Base-by-base conservation (phyloP, 805 yeast species). In the Cyberlindnera misumaiensis region DNA sequence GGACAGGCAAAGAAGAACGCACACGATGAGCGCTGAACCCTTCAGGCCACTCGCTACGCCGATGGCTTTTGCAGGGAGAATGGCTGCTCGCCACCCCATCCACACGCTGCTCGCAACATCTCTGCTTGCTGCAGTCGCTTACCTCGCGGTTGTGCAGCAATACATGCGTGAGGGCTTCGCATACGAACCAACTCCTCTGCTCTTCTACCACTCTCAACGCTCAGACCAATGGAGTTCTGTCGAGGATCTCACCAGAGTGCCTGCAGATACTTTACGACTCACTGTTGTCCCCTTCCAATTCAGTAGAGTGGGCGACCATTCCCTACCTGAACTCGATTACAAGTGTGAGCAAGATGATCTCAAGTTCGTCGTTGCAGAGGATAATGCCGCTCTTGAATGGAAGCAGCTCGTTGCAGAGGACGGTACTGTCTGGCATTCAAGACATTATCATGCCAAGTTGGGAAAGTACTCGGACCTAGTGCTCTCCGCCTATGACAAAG, bases 11-110 rank as follows among this genome's bases (percentile, higher is more conserved):
- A 20, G 6, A 22, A 10, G 5, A 20, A 3, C 26, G 14, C 26
- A 18, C 35, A 26, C 28, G 14, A 40, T 40, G 44, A 37, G 41
- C 30, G 54, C 53, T 16, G 52, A 45, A 40, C 61, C 62, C 33
- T 54, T 63, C 46, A 53, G 49, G 37, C 52, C 46, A 11, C 39
- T 59, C 29, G 64, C 67, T 11, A 51, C 52, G 12, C 52, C 53
- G 14, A 51, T 77, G 38, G 82, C 84, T 33, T 66, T 65, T 41
- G 40, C 64, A 28, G 70, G 76, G 11, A 63, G 59, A 41, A 58
- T 71, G 16, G 76, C 90, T 38, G 93, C 95, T 11, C 73, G 75
- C 43, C 73, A 80, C 55, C 98, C 98, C 13, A 85, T 90, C 48
- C 97, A 89, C 61, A 73, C 87, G 39, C 78, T 89, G 38, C 76